A percentile compares a stretch with the other conserved stretches of the same genome.
phyloP scores from a whole-genome alignment of 305 asterid genomes.

The Fraxinus floribunda region DNA sequence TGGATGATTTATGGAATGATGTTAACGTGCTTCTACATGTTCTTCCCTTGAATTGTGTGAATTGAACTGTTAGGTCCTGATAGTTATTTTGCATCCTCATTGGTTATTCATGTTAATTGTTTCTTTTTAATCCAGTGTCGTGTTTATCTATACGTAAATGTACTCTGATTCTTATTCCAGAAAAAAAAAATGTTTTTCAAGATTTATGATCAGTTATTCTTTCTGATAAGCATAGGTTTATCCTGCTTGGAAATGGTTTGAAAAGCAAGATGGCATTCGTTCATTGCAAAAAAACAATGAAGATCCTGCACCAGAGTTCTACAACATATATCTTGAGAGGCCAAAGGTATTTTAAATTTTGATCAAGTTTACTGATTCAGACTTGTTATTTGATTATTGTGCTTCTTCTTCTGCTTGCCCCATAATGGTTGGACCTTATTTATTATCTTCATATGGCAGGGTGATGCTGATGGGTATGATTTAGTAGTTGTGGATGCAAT shows the following conservation, averaged over 20 bases:
- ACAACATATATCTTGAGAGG: constrained; percentile 95
- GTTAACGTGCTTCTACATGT: background rate
- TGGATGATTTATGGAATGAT: background rate
- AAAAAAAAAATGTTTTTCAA: background rate
- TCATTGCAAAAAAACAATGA: constrained; percentile 85
- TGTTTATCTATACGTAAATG: background rate
- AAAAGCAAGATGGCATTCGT: constrained; percentile 97
- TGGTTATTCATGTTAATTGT: no score
- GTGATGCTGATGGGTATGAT: constrained; percentile 99
- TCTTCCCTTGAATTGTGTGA: background rate
- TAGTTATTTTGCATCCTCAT: background rate
- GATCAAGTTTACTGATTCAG: constrained; percentile 10
- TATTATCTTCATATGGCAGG: constrained; percentile 52
- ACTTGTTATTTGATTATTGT: background rate
- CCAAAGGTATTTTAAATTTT: constrained; percentile 69
- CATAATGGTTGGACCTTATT: constrained; percentile 13
- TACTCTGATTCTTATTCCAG: background rate
- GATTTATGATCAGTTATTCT: background rate
- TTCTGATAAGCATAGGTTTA: constrained; percentile 57
- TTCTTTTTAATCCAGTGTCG: background rate
- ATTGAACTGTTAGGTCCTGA: constrained; percentile 14
- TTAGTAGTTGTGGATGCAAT: constrained; percentile 97
- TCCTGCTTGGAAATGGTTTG: constrained; percentile 99
- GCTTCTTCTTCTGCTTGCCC: constrained; percentile 9
- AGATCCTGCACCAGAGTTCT: constrained; percentile 98